These are phyloP conservation scores for Cordia subcordata DNA, from an alignment of 257 asterid species.

Conservation along the genomic window DNA sequence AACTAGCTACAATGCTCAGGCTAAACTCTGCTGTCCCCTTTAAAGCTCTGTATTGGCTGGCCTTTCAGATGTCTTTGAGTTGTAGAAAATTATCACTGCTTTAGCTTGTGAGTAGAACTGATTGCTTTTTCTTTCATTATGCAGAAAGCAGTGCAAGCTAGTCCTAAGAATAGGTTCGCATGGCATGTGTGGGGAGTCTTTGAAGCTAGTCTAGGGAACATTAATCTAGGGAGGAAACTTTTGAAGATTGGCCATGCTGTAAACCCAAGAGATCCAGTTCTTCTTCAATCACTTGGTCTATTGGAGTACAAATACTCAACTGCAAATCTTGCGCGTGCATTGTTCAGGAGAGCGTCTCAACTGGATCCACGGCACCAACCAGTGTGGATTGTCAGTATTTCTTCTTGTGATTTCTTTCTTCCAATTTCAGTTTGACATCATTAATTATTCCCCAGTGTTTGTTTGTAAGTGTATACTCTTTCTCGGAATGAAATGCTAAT, in stretches of 20 bases:
- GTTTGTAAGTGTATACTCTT: too few species aligned
- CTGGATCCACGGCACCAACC: slow-evolving; percentile 90
- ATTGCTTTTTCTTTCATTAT: slow-evolving; percentile 5
- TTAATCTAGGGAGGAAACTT: slow-evolving; percentile 77
- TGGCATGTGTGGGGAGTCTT: slow-evolving; percentile 99
- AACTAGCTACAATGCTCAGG: background rate
- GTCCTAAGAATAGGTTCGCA: slow-evolving; percentile 95
- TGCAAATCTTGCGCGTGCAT: slow-evolving; percentile 65
- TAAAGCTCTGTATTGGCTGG: too few species aligned
- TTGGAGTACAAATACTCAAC: slow-evolving; percentile 71
- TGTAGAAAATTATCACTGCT: background rate
- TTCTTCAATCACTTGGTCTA: slow-evolving; percentile 81
- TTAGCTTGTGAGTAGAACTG: background rate
- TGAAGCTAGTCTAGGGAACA: slow-evolving; percentile 66
- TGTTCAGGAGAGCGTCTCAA: slow-evolving; percentile 79
- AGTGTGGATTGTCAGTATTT: slow-evolving; percentile 79
- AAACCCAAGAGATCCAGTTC: slow-evolving; percentile 95
- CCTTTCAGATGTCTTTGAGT: slow-evolving; percentile 1
- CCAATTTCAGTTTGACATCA: background rate
- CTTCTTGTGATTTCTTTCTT: background rate
- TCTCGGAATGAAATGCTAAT: background rate
- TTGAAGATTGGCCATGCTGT: slow-evolving; percentile 80
- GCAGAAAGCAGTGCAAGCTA: slow-evolving; percentile 92
- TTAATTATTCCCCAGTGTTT: too few species aligned
- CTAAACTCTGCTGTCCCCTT: too few species aligned